These are phyloP conservation scores for Conticribra weissflogii DNA, from an alignment of 108 stramenopile species.

Conservation along the genomic window DNA sequence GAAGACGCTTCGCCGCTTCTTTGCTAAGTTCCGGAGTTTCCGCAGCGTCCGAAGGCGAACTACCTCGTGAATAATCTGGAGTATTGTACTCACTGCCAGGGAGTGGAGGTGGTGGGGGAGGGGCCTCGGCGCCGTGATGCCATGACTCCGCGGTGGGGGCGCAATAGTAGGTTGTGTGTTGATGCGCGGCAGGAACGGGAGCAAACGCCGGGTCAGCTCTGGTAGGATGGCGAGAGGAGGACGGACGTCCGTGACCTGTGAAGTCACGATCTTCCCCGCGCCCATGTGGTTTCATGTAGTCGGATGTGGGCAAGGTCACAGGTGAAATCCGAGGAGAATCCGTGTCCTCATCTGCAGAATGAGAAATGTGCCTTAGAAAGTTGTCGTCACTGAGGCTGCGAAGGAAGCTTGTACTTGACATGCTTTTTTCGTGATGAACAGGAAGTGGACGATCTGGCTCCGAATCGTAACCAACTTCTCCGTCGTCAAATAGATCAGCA, in stretches of 20 bases:
- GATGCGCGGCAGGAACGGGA: neutral
- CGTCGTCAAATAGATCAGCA: conserved; percentile 12
- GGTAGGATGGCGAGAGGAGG: neutral
- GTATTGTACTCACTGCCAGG: neutral
- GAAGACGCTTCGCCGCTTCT: conserved; percentile 69
- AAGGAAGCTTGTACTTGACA: conserved; percentile 58
- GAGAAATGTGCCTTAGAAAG: conserved; percentile 10
- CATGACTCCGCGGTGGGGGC: neutral
- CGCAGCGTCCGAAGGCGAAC: neutral
- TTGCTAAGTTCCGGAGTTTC: conserved; percentile 28
- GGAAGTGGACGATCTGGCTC: conserved; percentile 14
- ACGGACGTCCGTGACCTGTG: too few species aligned
- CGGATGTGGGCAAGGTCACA: neutral
- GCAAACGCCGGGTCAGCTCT: too few species aligned
- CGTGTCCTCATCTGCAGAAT: neutral
- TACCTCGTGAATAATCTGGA: conserved; percentile 5
- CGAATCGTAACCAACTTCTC: neutral
- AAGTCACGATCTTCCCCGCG: neutral
- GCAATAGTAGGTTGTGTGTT: neutral
- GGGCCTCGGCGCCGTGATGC: neutral
- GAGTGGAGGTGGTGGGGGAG: conserved; percentile 4
- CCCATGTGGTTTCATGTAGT: neutral
- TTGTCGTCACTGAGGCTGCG: conserved; percentile 51
- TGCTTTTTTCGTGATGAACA: conserved; percentile 12
- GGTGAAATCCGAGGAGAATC: neutral